Conservation (phyloP, 176 grass and related monocot genomes). For the Calamus simplicifolius region DNA sequence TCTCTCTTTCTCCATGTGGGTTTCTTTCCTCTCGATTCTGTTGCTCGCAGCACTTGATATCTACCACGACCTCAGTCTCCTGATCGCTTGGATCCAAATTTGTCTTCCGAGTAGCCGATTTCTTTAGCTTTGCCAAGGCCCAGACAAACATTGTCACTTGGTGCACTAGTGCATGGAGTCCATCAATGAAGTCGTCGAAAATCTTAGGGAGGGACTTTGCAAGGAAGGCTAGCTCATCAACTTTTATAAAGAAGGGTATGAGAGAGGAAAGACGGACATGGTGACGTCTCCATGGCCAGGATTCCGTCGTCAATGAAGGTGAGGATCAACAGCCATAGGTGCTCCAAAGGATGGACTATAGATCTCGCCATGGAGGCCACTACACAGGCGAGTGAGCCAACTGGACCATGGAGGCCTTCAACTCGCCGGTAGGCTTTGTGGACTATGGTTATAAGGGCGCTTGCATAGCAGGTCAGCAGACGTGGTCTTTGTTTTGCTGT, state of each 20-base stretch:
- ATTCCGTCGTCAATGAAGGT: conserved; percentile 13
- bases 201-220: conserved; percentile 16
- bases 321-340: conserved; percentile 17
- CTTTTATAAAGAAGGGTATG: not conserved
- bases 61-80: not conserved
- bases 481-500: conserved; percentile 1
- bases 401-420: conserved; percentile 10
- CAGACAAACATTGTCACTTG: not conserved
- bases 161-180: not conserved
- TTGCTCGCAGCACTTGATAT: too few relatives aligned
- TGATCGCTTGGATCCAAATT: not conserved
- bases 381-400: conserved; percentile 14
- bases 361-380: conserved; percentile 9
- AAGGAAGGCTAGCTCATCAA: conserved; percentile 18
- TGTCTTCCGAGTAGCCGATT: not conserved
- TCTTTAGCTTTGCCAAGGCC: not conserved
- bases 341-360: conserved; percentile 17
- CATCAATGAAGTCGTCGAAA: conserved; percentile 18
- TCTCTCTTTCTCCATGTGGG: not conserved
- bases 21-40: too few relatives aligned
- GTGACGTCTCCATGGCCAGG: conserved; percentile 9
- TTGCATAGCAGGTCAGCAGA: conserved; percentile 13
- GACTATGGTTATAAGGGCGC: conserved; percentile 11
- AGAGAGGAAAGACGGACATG: conserved; percentile 1
- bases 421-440: conserved; percentile 8